Conservation (phyloP, 176 grass and related monocot species). For the Avena atlantica region DNA sequence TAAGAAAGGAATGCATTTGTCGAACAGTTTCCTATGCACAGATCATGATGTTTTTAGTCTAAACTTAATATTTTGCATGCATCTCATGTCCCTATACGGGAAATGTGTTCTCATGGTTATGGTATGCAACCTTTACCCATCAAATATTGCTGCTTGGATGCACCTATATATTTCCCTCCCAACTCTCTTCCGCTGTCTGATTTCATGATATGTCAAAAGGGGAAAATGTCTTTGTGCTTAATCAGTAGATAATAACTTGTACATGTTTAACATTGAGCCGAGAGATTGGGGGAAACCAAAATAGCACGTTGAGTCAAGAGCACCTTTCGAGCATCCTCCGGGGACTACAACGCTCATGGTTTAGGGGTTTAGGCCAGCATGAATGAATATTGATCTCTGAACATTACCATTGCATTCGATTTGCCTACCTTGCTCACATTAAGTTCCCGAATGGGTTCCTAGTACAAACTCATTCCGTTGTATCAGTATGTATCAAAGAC, state of each 20-base stretch:
- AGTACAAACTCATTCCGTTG: too few species aligned
- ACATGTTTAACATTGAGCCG: neutral
- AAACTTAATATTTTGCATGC: neutral
- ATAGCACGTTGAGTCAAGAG: neutral
- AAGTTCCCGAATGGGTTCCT: too few species aligned
- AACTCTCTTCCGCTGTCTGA: neutral
- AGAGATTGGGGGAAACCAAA: neutral
- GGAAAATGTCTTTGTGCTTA: neutral
- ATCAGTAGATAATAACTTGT: neutral
- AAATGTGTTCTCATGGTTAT: neutral
- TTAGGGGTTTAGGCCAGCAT: too few species aligned
- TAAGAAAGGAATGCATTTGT: neutral
- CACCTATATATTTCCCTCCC: neutral
- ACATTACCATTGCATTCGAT: too few species aligned
- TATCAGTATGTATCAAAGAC: too few species aligned
- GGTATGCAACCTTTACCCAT: neutral
- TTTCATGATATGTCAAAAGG: neutral
- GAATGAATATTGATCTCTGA: too few species aligned
- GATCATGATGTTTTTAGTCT: neutral
- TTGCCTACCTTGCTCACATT: too few species aligned
- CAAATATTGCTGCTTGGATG: neutral
- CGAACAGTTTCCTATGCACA: neutral
- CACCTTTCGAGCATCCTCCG: neutral
- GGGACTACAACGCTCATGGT: too few species aligned
- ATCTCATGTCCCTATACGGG: neutral